Evolutionary conservation across 495 filamentous ascomycete species (phyloP), one percentile per base, ranked within the genome.

Genomic region (Niebla homalea): DNA sequence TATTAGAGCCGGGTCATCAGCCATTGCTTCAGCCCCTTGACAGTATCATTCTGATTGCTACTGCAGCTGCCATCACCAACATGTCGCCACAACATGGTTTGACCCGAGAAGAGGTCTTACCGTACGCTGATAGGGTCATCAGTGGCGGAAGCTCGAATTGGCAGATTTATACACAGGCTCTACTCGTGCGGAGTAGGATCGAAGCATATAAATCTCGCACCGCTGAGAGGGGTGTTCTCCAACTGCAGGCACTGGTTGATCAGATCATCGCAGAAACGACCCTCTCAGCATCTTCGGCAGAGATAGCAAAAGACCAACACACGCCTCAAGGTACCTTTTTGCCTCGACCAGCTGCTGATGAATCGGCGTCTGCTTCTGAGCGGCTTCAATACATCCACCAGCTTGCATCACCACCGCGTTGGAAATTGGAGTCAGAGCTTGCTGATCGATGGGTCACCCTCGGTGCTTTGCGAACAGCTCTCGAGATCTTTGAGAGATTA

Each of bases 151-250:
- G 84, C 55, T 88, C 87, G 2, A 97, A 97, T 64, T 99, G 92
- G 92, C 93, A 97, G 64, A 81, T 95, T 19, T 97, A 99, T 61
- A 96, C 92, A 0, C 87, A 96, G 59, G 92, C 85, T 1, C 67
- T 99, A 5, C 69, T 97, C 2, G 80, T 95, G 5, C 77, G 92
- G 39, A 90, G 86, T 60, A 74, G 92, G 3, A 87, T 96, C 51
- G 92, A 99, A 64, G 79, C 85, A 0, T 85, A 89, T 61, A 76
- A 75, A 50, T 84, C 87, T 26, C 73, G 92, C 40, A 97, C 92
- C 0, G 72, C 88, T 5, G 93, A 99, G 60, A 71, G 92, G 50
- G 81, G 89, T 7, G 79, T 99, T 2, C 70, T 99, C 5, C 92
- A 99, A 66, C 78, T 99, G 59, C 92, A 99, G 68, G 89, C 89